Evolutionary conservation across 768 basidiomycete species (phyloP).

Genomic region (Chlorophyllum brunneum): DNA sequence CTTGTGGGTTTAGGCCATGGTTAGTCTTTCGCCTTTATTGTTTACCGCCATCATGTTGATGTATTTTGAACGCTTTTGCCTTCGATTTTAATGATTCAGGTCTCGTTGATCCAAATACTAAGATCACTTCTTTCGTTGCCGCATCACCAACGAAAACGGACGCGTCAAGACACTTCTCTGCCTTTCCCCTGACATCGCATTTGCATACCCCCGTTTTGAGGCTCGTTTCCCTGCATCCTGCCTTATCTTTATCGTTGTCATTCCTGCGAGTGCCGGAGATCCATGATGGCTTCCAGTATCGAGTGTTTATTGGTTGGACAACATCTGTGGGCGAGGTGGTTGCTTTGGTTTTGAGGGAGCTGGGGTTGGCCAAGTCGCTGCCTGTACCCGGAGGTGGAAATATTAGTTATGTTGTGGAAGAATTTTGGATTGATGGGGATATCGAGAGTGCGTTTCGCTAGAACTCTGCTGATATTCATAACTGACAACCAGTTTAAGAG

Average conservation of each 20-base stretch:
- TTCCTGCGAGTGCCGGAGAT: slow-evolving; percentile 76
- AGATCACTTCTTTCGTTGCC: slow-evolving; percentile 52
- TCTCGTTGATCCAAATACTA: slow-evolving; percentile 38
- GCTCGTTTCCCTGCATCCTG: slow-evolving; percentile 65
- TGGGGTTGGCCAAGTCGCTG: slow-evolving; percentile 64
- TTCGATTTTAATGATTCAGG: slow-evolving; percentile 46
- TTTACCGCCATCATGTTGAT: background rate
- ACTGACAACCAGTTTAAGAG: slow-evolving; percentile 24
- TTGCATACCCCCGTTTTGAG: slow-evolving; percentile 64
- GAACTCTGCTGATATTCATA: background rate
- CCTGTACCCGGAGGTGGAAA: slow-evolving; percentile 65
- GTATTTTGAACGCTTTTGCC: background rate
- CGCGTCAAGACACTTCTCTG: slow-evolving; percentile 54
- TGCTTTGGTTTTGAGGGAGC: slow-evolving; percentile 48
- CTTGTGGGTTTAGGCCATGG: slow-evolving; percentile 63
- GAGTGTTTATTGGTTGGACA: slow-evolving; percentile 56
- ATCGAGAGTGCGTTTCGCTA: slow-evolving; percentile 45
- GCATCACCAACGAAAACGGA: slow-evolving; percentile 26
- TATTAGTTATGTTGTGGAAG: slow-evolving; percentile 73
- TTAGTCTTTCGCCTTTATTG: slow-evolving; percentile 23
- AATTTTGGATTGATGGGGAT: slow-evolving; percentile 52
- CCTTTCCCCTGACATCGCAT: slow-evolving; percentile 66
- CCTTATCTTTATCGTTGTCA: slow-evolving; percentile 45
- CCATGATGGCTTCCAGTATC: slow-evolving; percentile 67
- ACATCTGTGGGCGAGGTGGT: slow-evolving; percentile 56